Evolutionary conservation across 306 rosid genomes (phyloP).

Genomic region (Rosa lucieae): DNA sequence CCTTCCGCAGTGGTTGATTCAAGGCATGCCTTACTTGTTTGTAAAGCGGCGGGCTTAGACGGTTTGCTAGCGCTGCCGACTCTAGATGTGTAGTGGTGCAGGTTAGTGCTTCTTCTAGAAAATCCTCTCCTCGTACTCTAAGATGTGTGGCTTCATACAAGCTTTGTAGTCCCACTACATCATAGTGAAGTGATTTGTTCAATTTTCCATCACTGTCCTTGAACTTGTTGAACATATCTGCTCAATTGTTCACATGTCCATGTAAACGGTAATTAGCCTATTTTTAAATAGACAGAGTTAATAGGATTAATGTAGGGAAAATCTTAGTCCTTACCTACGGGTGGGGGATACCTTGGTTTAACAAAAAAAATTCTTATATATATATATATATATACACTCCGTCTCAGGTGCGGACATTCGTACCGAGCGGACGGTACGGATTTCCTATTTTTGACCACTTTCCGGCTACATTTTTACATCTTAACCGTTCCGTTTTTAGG

Average conservation of each 20-base stretch:
- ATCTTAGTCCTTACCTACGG: too few relatives aligned
- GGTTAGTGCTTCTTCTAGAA: constrained; percentile 21
- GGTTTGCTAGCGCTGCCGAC: neutral
- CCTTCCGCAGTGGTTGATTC: constrained; percentile 22
- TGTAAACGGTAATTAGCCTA: neutral
- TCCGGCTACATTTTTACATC: too few relatives aligned
- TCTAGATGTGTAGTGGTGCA: neutral
- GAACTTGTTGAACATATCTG: constrained; percentile 2
- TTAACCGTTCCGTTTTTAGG: too few relatives aligned
- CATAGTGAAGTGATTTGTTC: neutral
- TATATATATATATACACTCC: too few relatives aligned
- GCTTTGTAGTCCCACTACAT: neutral
- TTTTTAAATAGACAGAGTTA: neutral
- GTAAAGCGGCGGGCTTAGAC: constrained; percentile 20
- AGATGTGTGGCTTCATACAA: constrained; percentile 19
- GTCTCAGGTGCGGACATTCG: too few relatives aligned
- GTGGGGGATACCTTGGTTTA: too few relatives aligned
- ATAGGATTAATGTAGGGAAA: neutral
- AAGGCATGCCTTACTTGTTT: constrained; percentile 30
- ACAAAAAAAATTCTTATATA: too few relatives aligned
- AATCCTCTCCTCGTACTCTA: neutral
- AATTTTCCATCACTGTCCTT: neutral
- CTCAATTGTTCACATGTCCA: neutral
- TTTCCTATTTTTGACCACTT: too few relatives aligned
- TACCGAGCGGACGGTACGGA: too few relatives aligned